Conservation (phyloP, 495 filamentous ascomycete genomes). For the Penicillium roqueforti region DNA sequence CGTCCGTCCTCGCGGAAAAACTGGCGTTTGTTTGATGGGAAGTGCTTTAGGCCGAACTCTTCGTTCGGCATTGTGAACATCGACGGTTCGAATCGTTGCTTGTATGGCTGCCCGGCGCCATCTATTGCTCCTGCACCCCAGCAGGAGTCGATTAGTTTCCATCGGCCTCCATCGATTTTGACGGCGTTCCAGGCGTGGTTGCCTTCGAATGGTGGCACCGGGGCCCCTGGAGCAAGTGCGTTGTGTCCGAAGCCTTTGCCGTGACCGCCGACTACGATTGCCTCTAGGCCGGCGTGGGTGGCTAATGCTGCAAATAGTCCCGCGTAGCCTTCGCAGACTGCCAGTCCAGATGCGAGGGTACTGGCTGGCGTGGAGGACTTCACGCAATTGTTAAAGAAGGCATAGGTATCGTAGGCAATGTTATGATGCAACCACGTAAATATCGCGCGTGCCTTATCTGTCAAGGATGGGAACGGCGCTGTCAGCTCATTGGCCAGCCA, state of each 20-base stretch:
- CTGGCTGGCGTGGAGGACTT: slow-evolving; percentile 61
- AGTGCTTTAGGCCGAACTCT: slow-evolving; percentile 76
- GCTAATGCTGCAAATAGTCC: slow-evolving; percentile 75
- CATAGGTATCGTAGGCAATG: slow-evolving; percentile 72
- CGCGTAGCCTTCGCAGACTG: slow-evolving; percentile 91
- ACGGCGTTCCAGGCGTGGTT: slow-evolving; percentile 94
- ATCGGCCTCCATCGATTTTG: slow-evolving; percentile 74
- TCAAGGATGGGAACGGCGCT: slow-evolving; percentile 68
- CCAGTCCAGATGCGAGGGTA: slow-evolving; percentile 67
- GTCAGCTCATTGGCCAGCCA: slow-evolving; percentile 77
- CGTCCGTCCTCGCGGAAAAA: slow-evolving; percentile 65
- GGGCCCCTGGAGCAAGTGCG: slow-evolving; percentile 49
- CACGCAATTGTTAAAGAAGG: slow-evolving; percentile 69
- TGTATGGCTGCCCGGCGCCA: slow-evolving; percentile 53
- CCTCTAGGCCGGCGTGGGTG: slow-evolving; percentile 66
- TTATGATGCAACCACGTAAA: slow-evolving; percentile 98
- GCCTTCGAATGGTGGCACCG: slow-evolving; percentile 53
- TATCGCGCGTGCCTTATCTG: slow-evolving; percentile 86
- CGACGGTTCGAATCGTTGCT: slow-evolving; percentile 59
- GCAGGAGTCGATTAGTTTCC: slow-evolving; percentile 89
- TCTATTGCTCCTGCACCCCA: slow-evolving; percentile 78
- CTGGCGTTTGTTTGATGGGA: slow-evolving; percentile 59
- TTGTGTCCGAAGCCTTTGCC: slow-evolving; percentile 80
- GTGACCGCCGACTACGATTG: slow-evolving; percentile 67
- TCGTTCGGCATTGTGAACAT: slow-evolving; percentile 80